Evolutionary conservation across 2,329 filamentous ascomycete species (phyloP).

Genomic region (Epichloe bromicola): DNA sequence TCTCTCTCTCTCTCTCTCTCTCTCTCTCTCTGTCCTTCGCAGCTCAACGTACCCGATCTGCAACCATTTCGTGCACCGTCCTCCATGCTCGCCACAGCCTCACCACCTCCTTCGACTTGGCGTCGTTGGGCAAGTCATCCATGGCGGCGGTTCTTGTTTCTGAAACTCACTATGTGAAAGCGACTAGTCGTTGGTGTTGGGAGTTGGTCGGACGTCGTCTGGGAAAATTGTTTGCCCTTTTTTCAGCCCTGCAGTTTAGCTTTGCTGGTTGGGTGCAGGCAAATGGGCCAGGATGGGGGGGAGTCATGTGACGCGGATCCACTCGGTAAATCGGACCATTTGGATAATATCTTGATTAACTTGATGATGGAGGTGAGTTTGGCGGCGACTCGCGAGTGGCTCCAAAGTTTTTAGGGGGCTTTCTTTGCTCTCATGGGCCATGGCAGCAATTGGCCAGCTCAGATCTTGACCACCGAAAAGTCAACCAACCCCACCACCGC

Average conservation of each 20-base stretch:
- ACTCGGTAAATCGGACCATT: neutral
- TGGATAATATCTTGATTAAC: neutral
- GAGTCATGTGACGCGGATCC: neutral
- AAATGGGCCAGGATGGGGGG: neutral
- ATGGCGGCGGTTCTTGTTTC: conserved; percentile 14
- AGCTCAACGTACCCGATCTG: conserved; percentile 57
- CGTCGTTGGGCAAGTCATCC: conserved; percentile 34
- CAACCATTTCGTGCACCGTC: conserved; percentile 90
- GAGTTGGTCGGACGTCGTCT: neutral
- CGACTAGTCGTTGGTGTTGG: conserved; percentile 1
- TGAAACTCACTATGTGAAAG: neutral
- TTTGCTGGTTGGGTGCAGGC: neutral
- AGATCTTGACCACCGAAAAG: neutral
- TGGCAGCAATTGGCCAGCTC: too few species aligned
- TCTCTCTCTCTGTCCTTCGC: neutral
- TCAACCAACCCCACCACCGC: neutral
- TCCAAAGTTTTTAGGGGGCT: too few species aligned
- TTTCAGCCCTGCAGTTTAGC: neutral
- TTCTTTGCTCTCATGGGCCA: too few species aligned
- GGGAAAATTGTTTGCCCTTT: neutral
- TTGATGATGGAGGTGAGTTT: too few species aligned
- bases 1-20: neutral
- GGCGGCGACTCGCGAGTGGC: too few species aligned
- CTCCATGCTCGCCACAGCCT: conserved; percentile 89
- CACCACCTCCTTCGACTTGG: conserved; percentile 39